Base-by-base conservation (phyloP, 1,139 yeast genomes). In the Lodderomyces margitis region DNA sequence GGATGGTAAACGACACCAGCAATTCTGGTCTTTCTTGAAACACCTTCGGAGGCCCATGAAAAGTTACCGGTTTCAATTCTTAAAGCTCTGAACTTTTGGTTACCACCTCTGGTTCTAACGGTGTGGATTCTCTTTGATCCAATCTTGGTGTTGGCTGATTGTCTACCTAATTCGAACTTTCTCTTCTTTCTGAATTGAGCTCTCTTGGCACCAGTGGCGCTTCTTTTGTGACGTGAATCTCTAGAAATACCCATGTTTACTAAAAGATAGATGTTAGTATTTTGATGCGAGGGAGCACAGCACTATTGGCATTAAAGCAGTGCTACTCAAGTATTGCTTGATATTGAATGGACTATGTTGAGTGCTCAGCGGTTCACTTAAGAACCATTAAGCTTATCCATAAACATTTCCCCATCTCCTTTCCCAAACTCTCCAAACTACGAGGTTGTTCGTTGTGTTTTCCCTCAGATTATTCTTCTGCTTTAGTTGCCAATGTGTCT, bases 111-210 rank as follows among this genome's bases (percentile, higher is more conserved):
- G 73, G 96, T 88, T 83, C 98, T 94, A 67, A 92, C 98, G 61
- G 94, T 64, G 84, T 94, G 98, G 69, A 92, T 89, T 81, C 98
- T 88, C 88, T 92, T 92, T 62, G 95, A 78, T 70, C 98, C 98
- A 67, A 92, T 91, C 83, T 88, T 89, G 80, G 99, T 92, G 92
- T 87, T 88, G 70, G 98, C 96, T 65, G 97, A 83, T 82, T 92
- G 98, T 81, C 99, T 95, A 66, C 99, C 99, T 76, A 87, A 85
- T 80, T 94, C 98, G 72, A 92, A 94, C 95, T 92, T 92, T 84
- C 99, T 84, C 96, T 92, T 92, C 92, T 92, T 92, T 87, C 98
- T 91, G 95, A 84, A 88, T 78, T 88, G 96, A 77, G 98, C 98
- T 80, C 98, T 91, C 80, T 89, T 91, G 74, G 98, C 99, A 85